Conservation (phyloP, 139 green algal species). For the Chlamydomonas applanata region DNA sequence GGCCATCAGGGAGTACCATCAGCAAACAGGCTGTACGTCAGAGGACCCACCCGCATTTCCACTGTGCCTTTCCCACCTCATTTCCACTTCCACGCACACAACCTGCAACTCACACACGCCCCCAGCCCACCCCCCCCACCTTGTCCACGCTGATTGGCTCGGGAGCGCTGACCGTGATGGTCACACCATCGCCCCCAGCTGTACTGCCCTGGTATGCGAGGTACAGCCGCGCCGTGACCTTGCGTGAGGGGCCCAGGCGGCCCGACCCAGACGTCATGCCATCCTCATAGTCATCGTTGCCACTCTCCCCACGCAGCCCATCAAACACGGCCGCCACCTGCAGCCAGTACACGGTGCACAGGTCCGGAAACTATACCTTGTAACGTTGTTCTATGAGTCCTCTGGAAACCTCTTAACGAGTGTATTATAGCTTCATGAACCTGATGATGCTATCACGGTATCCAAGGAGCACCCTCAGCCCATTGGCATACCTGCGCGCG, state of each 20-base stretch:
- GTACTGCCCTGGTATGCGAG: conserved; percentile 1
- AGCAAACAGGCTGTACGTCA: no score
- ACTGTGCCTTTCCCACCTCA: no score
- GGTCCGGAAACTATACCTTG: no score
- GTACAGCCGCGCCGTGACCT: background rate
- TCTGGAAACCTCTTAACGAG: no score
- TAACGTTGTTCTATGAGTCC: no score
- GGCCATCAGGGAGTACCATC: no score
- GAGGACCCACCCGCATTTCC: no score
- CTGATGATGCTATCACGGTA: no score
- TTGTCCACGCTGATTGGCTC: background rate
- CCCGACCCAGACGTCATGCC: background rate
- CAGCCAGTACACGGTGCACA: background rate
- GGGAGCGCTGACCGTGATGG: background rate
- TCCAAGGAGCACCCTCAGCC: no score
- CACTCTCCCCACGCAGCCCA: background rate
- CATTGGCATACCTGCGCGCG: conserved; percentile 42
- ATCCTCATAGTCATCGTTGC: background rate
- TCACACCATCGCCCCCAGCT: conserved; percentile 1
- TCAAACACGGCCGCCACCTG: conserved; percentile 6
- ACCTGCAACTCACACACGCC: no score
- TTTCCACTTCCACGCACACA: no score
- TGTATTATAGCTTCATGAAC: no score
- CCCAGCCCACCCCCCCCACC: background rate
- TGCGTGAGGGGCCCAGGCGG: background rate